Evolutionary conservation across 2,329 filamentous ascomycete species (phyloP), one percentile per base, ranked within the genome.

Genomic region (Talaromyces sp.): DNA sequence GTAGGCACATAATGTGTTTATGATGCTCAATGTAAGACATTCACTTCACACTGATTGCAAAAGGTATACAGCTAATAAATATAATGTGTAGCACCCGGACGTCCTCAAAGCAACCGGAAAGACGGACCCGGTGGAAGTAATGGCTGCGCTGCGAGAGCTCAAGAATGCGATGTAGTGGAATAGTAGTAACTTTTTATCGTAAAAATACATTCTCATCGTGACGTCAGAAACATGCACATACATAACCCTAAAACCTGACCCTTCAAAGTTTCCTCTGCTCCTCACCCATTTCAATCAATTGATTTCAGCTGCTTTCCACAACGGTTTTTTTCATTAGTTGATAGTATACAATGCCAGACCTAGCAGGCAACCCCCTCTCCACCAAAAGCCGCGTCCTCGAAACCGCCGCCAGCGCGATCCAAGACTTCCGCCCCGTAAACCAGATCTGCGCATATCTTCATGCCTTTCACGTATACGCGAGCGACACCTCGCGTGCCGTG

Each of bases 1-100:
- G 49, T 52, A 93, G 90, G 80, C 90, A 78, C 92, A 98, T 75
- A 99, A 99, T 70, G 91, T 96, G 1, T 99, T 99, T 71, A 98
- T 99, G 95, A 85, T 90, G 66, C 83, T 96, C 38, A 81, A 89
- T 67, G 89, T 91, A 78, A 80, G 85, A 49, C 11, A 24, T 5
- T 13, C 11, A n/a, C n/a, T n/a, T n/a, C n/a, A 4, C 13, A 13
- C 4, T 24, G 21, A 9, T 11, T 31, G 2, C 2, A 9, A 32
- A 19, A 17, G 7, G 24, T 27, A 3, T 52, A 52, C 21, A 17
- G 38, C 27, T 50, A 41, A 56, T 11, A 6, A n/a, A 13, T 50
- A 17, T 55, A 8, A 27, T n/a, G n/a, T n/a, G n/a, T 59, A 92
- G 84, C 93, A 97, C 68, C 89, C 91, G 0, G 85, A 84, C 63